Conservation (phyloP, 352 stramenopile genomes). For the Phytophthora cryptogea region DNA sequence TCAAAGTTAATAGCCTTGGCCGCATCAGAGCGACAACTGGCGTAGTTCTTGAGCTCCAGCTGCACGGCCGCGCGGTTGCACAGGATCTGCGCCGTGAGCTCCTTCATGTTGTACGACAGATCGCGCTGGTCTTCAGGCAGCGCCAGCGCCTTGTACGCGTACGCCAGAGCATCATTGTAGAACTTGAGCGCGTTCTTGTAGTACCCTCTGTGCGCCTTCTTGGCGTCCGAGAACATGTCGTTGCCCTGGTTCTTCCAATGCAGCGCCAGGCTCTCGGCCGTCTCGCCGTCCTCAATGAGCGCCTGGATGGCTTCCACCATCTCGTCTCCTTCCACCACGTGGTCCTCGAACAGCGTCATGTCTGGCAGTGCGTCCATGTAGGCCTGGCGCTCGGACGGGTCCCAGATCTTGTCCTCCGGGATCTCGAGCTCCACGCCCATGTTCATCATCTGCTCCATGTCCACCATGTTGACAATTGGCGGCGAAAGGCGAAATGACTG, state of each 20-base stretch:
- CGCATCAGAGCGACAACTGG: conserved; percentile 79
- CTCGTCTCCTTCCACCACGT: conserved; percentile 84
- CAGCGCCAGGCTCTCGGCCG: conserved; percentile 79
- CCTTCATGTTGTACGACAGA: conserved; percentile 63
- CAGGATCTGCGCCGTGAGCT: conserved; percentile 78
- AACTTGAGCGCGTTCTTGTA: conserved; percentile 80
- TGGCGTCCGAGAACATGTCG: conserved; percentile 80
- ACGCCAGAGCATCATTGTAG: conserved; percentile 78
- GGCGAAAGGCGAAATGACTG: conserved; percentile 29
- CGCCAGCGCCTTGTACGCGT: conserved; percentile 77
- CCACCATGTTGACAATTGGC: conserved; percentile 51
- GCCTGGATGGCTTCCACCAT: conserved; percentile 89
- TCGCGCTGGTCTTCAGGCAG: conserved; percentile 66
- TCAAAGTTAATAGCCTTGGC: conserved; percentile 75
- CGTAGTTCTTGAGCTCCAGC: conserved; percentile 87
- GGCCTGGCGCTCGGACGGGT: conserved; percentile 71
- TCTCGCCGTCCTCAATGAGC: conserved; percentile 88
- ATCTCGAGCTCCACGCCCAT: conserved; percentile 86
- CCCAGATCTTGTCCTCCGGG: conserved; percentile 88
- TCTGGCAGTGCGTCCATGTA: conserved; percentile 88
- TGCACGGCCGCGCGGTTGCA: conserved; percentile 84
- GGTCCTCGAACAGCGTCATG: conserved; percentile 90
- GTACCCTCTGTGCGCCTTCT: conserved; percentile 70
- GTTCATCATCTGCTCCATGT: conserved; percentile 35
- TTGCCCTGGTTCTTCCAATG: conserved; percentile 92